phyloP scores from a whole-genome alignment of 1,139 yeast genomes.

The Kodamaea suecica region DNA sequence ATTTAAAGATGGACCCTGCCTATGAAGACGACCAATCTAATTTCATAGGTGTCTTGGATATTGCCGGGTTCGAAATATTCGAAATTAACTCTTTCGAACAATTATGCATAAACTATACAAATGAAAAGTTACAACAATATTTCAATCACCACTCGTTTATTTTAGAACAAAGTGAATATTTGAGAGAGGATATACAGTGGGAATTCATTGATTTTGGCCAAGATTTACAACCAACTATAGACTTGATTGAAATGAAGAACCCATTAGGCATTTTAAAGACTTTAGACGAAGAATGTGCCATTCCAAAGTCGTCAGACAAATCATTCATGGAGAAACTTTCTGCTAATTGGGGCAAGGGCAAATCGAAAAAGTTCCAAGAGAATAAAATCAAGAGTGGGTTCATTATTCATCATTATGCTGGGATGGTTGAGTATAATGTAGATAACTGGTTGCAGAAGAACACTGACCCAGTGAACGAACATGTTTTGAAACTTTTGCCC shows the following conservation, averaged over 20 bases:
- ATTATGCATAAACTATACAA: slow-evolving; percentile 92
- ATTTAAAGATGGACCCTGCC: slow-evolving; percentile 38
- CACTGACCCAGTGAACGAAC: slow-evolving; percentile 87
- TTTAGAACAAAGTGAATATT: slow-evolving; percentile 91
- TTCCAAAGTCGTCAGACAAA: slow-evolving; percentile 84
- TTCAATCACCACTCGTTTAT: slow-evolving; percentile 98
- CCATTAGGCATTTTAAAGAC: slow-evolving; percentile 89
- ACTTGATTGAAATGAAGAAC: slow-evolving; percentile 71
- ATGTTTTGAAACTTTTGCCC: slow-evolving; percentile 56
- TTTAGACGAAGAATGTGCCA: slow-evolving; percentile 91
- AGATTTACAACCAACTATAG: slow-evolving; percentile 92
- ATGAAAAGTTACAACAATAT: slow-evolving; percentile 93
- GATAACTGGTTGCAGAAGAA: slow-evolving; percentile 95
- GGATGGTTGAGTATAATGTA: slow-evolving; percentile 86
- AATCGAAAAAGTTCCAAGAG: slow-evolving; percentile 60
- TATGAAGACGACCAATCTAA: slow-evolving; percentile 31
- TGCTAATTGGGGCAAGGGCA: slow-evolving; percentile 56
- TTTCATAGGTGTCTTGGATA: slow-evolving; percentile 91
- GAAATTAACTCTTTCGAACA: slow-evolving; percentile 92
- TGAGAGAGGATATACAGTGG: slow-evolving; percentile 94
- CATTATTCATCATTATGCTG: slow-evolving; percentile 88
- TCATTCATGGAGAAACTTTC: slow-evolving; percentile 81
- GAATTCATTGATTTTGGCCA: slow-evolving; percentile 95
- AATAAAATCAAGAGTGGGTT: slow-evolving; percentile 72
- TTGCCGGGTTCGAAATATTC: slow-evolving; percentile 97